These are phyloP conservation scores for Euphorbia lathyris DNA, from an alignment of 345 rosid species.

Conservation along the genomic window DNA sequence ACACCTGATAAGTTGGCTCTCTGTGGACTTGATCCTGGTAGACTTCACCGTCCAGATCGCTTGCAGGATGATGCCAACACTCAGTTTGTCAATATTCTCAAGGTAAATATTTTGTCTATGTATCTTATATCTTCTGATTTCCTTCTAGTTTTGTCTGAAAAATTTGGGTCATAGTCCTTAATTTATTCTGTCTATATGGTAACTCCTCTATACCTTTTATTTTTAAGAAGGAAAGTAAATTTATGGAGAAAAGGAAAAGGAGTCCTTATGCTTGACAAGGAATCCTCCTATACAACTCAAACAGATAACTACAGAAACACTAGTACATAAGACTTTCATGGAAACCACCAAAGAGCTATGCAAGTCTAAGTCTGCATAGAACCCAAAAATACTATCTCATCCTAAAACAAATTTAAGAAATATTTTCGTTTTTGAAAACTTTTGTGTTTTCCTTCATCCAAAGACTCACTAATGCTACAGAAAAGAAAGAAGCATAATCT, in stretches of 20 bases:
- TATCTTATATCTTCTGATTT: conserved; percentile 10
- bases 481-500: no score
- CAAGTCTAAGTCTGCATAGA: neutral
- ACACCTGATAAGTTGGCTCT: conserved; percentile 70
- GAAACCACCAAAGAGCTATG: neutral
- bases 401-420: neutral
- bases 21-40: conserved; percentile 76
- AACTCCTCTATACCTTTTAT: neutral
- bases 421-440: neutral
- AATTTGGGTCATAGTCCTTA: neutral
- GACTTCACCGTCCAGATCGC: conserved; percentile 78
- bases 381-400: neutral
- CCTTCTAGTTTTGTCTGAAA: neutral
- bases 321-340: neutral
- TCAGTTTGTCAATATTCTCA: conserved; percentile 57
- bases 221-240: neutral
- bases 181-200: neutral
- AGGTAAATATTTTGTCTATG: conserved; percentile 39
- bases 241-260: neutral
- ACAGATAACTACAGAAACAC: neutral
- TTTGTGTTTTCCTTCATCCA: neutral
- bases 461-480: neutral
- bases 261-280: neutral
- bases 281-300: neutral
- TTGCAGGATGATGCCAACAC: conserved; percentile 64